Percentiles rank a stretch among this genome's conserved stretches.
These are phyloP conservation scores for Pythium coloratum DNA, from an alignment of 352 stramenopile species.

Conservation along the genomic window DNA sequence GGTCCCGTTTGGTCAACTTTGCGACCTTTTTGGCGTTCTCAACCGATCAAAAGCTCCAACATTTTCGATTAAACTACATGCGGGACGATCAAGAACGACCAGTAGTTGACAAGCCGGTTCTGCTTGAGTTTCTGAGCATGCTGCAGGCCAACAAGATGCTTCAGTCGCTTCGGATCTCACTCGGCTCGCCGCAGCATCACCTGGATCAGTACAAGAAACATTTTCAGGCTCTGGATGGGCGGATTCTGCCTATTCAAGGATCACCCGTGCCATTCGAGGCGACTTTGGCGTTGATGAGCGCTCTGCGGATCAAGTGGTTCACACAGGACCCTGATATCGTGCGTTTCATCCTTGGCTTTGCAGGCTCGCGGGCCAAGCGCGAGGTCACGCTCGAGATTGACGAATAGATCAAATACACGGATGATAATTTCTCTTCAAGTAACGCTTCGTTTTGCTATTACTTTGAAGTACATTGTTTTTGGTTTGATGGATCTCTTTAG, in stretches of 20 bases:
- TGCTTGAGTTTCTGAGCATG: slow-evolving; percentile 2
- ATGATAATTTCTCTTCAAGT: no score
- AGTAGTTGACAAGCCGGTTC: neutral
- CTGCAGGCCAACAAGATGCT: neutral
- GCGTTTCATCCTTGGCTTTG: neutral
- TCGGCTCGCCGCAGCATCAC: neutral
- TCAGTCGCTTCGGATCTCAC: neutral
- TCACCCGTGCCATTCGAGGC: neutral
- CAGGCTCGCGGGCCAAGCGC: neutral
- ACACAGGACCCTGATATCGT: neutral
- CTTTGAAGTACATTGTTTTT: no score
- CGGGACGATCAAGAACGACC: neutral
- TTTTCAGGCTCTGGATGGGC: neutral
- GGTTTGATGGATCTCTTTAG: neutral
- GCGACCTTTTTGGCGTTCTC: neutral
- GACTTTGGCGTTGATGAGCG: neutral
- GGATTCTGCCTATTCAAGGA: neutral
- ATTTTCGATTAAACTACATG: neutral
- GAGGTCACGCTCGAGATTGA: neutral
- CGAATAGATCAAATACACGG: neutral
- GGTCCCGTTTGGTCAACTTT: neutral
- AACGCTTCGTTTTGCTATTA: no score
- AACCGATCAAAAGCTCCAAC: neutral
- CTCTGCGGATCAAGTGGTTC: neutral
- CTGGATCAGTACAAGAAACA: neutral